phyloP scores from a whole-genome alignment of 768 basidiomycete genomes.

The Naganishia randhawae region DNA sequence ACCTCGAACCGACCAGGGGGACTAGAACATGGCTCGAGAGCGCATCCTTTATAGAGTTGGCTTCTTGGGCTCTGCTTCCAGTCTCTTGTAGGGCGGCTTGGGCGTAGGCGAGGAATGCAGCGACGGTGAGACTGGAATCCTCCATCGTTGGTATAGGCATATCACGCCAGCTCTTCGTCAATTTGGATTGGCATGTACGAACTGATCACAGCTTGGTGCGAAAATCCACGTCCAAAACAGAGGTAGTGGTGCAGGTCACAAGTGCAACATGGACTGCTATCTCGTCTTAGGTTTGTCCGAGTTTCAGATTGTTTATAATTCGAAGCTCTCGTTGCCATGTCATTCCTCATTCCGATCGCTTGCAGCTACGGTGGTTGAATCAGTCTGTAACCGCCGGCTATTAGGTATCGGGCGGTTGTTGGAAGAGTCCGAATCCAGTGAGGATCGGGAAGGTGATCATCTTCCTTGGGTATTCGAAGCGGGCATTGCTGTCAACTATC shows the following conservation, averaged over 20 bases:
- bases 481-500: background rate
- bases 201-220: too few relatives aligned
- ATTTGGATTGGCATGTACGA: too few relatives aligned
- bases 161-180: too few relatives aligned
- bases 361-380: conserved; percentile 9
- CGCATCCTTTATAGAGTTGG: conserved; percentile 3
- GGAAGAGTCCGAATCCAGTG: background rate
- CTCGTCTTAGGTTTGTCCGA: background rate
- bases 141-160: background rate
- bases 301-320: conserved; percentile 20
- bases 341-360: background rate
- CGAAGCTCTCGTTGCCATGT: background rate
- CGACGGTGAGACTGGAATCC: background rate
- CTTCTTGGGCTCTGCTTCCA: background rate
- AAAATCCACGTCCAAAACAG: too few relatives aligned
- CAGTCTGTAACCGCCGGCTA: conserved; percentile 12
- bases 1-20: background rate
- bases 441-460: background rate
- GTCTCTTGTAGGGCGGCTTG: background rate
- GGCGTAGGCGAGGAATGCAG: background rate
- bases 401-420: conserved; percentile 13
- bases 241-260: too few relatives aligned
- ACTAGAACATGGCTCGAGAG: background rate
- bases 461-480: background rate
- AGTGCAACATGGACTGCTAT: too few relatives aligned